Conservation (phyloP, 257 asterid species). For the Primulina eburnea region DNA sequence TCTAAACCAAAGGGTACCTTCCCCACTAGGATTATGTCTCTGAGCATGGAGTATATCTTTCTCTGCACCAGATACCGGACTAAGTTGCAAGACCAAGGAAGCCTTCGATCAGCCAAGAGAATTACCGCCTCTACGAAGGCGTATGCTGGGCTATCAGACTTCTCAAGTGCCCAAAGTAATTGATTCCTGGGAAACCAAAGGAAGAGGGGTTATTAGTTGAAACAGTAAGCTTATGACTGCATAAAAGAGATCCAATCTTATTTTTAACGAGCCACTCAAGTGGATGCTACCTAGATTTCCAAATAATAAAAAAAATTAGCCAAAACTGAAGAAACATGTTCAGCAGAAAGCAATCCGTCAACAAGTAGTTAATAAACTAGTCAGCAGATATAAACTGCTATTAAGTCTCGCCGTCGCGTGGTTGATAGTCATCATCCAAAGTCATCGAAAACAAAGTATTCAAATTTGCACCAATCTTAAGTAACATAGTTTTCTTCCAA, state of each 20-base stretch:
- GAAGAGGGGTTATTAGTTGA: slow-evolving; percentile 24
- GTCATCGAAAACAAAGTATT: too few relatives aligned
- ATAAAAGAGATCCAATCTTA: slow-evolving; percentile 13
- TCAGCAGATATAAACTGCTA: neutral
- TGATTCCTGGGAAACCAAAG: slow-evolving; percentile 46
- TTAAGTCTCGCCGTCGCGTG: neutral
- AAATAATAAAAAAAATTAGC: neutral
- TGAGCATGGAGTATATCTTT: slow-evolving; percentile 63
- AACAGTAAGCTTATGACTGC: slow-evolving; percentile 15
- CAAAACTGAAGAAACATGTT: neutral
- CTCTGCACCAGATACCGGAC: slow-evolving; percentile 59
- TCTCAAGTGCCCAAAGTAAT: slow-evolving; percentile 47
- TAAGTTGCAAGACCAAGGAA: slow-evolving; percentile 88
- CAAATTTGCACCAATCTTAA: too few relatives aligned
- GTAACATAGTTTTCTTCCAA: neutral
- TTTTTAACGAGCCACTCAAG: neutral
- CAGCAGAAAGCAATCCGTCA: neutral
- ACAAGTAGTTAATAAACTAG: neutral
- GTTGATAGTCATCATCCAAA: neutral
- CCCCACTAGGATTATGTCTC: slow-evolving; percentile 63
- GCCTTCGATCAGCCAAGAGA: slow-evolving; percentile 55
- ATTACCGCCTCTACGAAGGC: slow-evolving; percentile 62
- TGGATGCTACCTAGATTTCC: neutral
- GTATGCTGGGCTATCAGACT: slow-evolving; percentile 45
- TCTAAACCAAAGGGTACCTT: slow-evolving; percentile 46